Conservation (phyloP, 208 protist species). For the Tritrichomonas musculus region DNA sequence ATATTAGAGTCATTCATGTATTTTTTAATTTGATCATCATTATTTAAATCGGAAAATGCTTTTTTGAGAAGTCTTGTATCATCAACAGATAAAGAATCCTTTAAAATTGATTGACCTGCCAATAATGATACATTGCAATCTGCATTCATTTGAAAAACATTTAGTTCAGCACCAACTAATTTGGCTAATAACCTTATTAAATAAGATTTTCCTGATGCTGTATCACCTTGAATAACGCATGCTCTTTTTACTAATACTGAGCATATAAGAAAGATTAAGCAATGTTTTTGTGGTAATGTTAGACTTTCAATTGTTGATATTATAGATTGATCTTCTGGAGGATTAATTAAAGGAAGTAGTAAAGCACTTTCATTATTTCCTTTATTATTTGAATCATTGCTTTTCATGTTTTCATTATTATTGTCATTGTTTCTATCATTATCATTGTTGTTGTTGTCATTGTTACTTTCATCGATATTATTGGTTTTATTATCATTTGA, state of each 20-base stretch:
- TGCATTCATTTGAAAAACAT: neutral
- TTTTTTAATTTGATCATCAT: neutral
- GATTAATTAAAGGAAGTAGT: too few relatives aligned
- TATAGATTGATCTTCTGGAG: too few relatives aligned
- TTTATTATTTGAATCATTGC: too few relatives aligned
- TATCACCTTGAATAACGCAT: conserved; percentile 24
- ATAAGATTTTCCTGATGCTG: neutral
- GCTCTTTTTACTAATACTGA: neutral
- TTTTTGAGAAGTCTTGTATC: neutral
- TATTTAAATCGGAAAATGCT: neutral
- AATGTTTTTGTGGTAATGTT: too few relatives aligned
- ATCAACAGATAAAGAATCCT: neutral
- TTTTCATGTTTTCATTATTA: too few relatives aligned
- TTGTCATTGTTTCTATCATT: too few relatives aligned
- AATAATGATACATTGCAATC: neutral
- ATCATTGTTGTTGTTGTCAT: too few relatives aligned
- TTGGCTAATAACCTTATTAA: neutral
- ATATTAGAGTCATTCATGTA: neutral
- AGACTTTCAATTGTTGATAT: too few relatives aligned
- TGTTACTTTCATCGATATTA: too few relatives aligned
- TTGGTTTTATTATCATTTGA: too few relatives aligned
- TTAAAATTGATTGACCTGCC: neutral
- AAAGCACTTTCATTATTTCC: too few relatives aligned
- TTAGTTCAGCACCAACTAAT: neutral
- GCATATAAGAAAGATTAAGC: too few relatives aligned